Conservation (phyloP, 2,329 filamentous ascomycete species). For the Meredithiella fracta region DNA sequence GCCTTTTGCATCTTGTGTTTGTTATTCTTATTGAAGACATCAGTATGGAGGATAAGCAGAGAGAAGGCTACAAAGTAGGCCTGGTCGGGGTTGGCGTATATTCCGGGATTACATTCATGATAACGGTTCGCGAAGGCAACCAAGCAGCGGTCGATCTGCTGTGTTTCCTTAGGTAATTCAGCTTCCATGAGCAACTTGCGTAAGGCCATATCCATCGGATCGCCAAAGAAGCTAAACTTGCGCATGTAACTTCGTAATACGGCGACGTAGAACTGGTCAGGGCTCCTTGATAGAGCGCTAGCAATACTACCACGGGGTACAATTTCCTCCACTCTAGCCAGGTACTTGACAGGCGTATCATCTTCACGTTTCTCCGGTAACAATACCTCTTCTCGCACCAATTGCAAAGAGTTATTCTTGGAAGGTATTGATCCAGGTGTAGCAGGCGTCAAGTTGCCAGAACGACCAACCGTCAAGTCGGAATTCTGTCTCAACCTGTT, state of each 20-base stretch:
- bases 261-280: conserved; percentile 65
- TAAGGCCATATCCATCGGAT: conserved; percentile 95
- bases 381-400: conserved; percentile 52
- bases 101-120: conserved; percentile 94
- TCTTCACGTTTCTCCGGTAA: conserved; percentile 70
- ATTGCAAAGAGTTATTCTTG: conserved; percentile 68
- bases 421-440: conserved; percentile 56
- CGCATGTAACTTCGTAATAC: conserved; percentile 91
- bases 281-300: conserved; percentile 69
- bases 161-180: conserved; percentile 88
- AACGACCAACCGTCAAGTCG: conserved; percentile 43
- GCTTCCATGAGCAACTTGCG: conserved; percentile 93
- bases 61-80: conserved; percentile 99
- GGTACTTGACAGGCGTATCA: conserved; percentile 79
- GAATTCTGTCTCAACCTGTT: conserved; percentile 67
- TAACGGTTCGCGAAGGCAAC: conserved; percentile 93
- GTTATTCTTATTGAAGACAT: conserved; percentile 99
- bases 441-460: conserved; percentile 50
- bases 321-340: conserved; percentile 65
- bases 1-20: conserved; percentile 96
- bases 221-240: conserved; percentile 84
- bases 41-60: conserved; percentile 86
- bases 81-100: conserved; percentile 79
- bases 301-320: conserved; percentile 72
- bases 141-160: conserved; percentile 89